These are phyloP conservation scores for Neofusicoccum umdonicola DNA, from an alignment of 2,329 filamentous ascomycete species.

Conservation along the genomic window DNA sequence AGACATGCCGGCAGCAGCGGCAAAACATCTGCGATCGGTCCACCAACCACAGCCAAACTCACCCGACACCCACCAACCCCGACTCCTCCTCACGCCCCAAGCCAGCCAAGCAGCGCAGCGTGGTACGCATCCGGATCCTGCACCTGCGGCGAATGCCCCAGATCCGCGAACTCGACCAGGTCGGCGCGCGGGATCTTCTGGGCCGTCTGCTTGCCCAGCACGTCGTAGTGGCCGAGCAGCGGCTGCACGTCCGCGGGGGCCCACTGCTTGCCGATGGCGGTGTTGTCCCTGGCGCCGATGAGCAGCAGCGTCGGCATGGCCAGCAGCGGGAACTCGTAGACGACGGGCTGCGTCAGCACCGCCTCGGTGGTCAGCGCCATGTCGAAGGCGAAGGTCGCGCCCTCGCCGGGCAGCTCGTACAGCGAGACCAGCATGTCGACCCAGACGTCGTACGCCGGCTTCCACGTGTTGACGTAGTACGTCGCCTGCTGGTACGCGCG, in stretches of 20 bases:
- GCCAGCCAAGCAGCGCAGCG: constrained; percentile 46
- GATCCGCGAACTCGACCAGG: constrained; percentile 47
- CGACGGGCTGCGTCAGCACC: constrained; percentile 54
- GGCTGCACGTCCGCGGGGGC: constrained; percentile 26
- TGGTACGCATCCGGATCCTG: constrained; percentile 51
- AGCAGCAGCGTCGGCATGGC: constrained; percentile 49
- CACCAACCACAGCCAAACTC: too few relatives aligned
- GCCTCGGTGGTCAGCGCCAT: constrained; percentile 55
- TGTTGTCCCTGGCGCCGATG: constrained; percentile 53
- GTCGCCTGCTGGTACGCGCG: constrained; percentile 30
- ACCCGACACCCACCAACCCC: too few relatives aligned
- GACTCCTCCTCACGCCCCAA: too few relatives aligned
- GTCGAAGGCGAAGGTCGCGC: constrained; percentile 44
- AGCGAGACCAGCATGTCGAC: constrained; percentile 55
- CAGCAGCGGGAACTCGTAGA: constrained; percentile 50
- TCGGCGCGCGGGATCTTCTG: constrained; percentile 45
- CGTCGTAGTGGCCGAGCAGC: constrained; percentile 49
- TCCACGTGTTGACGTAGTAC: constrained; percentile 43
- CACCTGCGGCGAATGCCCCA: constrained; percentile 56
- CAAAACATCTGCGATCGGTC: too few relatives aligned
- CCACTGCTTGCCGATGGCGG: constrained; percentile 57
- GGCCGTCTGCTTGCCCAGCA: constrained; percentile 48
- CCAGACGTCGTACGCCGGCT: constrained; percentile 52
- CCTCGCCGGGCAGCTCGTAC: constrained; percentile 45
- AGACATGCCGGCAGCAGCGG: too few relatives aligned